A percentile compares a stretch with the other conserved stretches of the same genome.
Conservation (phyloP, 108 stramenopile genomes). For the Pseudonitzschia multiseries region DNA sequence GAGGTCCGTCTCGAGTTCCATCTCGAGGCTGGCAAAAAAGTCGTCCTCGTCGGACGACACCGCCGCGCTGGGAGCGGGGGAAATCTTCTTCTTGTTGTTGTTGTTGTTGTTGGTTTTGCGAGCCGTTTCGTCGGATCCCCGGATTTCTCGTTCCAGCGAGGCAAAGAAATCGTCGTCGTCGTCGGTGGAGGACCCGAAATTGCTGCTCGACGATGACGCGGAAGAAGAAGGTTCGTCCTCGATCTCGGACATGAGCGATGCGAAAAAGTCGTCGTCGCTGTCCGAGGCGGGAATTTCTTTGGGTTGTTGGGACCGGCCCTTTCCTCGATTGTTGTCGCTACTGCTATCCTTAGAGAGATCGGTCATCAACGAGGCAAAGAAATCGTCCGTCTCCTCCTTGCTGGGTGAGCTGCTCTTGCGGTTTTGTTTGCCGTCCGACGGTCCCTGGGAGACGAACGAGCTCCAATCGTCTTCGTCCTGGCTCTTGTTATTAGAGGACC, state of each 20-base stretch:
- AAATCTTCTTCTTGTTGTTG: not conserved
- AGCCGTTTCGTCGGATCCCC: not conserved
- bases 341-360: conserved; percentile 61
- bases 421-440: conserved; percentile 19
- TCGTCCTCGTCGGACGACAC: conserved; percentile 41
- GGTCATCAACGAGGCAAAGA: conserved; percentile 70
- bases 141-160: conserved; percentile 27
- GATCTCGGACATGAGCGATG: conserved; percentile 68
- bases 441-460: conserved; percentile 41
- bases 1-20: conserved; percentile 43
- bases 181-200: not conserved
- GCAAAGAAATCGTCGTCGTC: conserved; percentile 42
- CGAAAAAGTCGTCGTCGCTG: conserved; percentile 77
- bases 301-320: conserved; percentile 9
- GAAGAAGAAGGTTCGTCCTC: conserved; percentile 28
- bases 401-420: conserved; percentile 18
- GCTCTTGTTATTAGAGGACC: conserved; percentile 28
- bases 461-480: conserved; percentile 48
- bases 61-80: not conserved
- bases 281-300: not conserved
- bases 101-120: not conserved
- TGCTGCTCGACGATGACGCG: not conserved
- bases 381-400: conserved; percentile 59
- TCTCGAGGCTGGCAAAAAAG: conserved; percentile 69
- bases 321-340: conserved; percentile 18